A percentile compares a stretch with the other conserved stretches of the same genome.
These are phyloP conservation scores for Solanum pennellii DNA, from an alignment of 257 asterid species.

Conservation along the genomic window DNA sequence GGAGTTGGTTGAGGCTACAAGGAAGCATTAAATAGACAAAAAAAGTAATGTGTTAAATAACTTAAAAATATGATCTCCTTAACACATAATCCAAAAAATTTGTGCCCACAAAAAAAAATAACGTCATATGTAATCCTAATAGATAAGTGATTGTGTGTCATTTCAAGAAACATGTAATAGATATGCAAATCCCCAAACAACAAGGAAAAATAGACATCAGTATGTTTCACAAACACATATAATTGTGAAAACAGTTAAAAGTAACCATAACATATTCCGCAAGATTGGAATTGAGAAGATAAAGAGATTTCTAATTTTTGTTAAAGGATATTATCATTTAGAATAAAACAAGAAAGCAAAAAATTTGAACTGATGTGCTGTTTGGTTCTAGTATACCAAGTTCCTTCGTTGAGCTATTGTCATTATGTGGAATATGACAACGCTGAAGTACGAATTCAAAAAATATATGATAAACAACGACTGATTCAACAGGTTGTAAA, in stretches of 20 bases:
- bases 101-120: too few relatives aligned
- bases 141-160: too few relatives aligned
- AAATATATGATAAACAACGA: slow-evolving; percentile 75
- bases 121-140: too few relatives aligned
- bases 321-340: neutral
- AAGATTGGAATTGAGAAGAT: neutral
- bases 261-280: neutral
- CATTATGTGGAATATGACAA: slow-evolving; percentile 93
- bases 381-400: slow-evolving; percentile 85
- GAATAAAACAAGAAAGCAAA: neutral
- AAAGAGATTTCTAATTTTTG: neutral
- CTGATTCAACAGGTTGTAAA: slow-evolving; percentile 75
- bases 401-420: slow-evolving; percentile 97
- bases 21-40: too few relatives aligned
- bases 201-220: neutral
- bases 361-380: slow-evolving; percentile 56
- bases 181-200: too few relatives aligned
- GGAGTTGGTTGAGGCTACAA: too few relatives aligned
- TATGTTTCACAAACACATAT: neutral
- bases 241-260: neutral
- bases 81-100: too few relatives aligned
- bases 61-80: too few relatives aligned
- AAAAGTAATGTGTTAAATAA: too few relatives aligned
- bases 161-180: too few relatives aligned
- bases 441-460: slow-evolving; percentile 85